A percentile compares a stretch with the other conserved stretches of the same genome.
Conservation (phyloP, 768 basidiomycete genomes). For the Coprinopsis cinerea region DNA sequence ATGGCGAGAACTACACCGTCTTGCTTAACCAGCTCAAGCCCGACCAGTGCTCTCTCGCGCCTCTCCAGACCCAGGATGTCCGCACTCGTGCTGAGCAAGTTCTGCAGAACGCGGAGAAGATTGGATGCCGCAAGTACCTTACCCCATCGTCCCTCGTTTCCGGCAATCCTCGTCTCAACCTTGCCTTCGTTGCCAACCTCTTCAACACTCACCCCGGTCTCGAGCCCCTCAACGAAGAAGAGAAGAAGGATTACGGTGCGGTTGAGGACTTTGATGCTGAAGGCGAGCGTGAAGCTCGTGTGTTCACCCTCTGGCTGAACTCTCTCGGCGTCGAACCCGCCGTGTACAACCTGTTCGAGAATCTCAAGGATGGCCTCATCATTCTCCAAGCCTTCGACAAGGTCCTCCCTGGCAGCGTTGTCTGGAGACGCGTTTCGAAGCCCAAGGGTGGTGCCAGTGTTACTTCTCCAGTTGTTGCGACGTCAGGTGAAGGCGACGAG, state of each 20-base stretch:
- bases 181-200: conserved; percentile 96
- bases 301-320: conserved; percentile 98
- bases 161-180: conserved; percentile 95
- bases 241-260: conserved; percentile 82
- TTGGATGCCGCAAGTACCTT: conserved; percentile 94
- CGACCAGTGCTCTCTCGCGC: conserved; percentile 84
- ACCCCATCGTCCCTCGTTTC: conserved; percentile 86
- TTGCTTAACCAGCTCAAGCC: conserved; percentile 95
- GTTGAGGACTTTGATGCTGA: conserved; percentile 99
- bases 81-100: conserved; percentile 89
- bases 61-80: conserved; percentile 80
- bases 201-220: conserved; percentile 98
- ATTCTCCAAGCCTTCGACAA: conserved; percentile 98
- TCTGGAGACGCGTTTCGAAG: conserved; percentile 95
- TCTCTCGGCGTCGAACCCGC: conserved; percentile 94
- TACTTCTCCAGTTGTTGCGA: conserved; percentile 12
- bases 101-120: conserved; percentile 87
- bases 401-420: conserved; percentile 84
- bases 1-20: conserved; percentile 96
- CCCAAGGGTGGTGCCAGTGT: conserved; percentile 61
- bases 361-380: conserved; percentile 85
- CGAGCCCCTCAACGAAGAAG: conserved; percentile 89
- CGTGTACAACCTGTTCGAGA: conserved; percentile 95
- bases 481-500: conserved; percentile 52
- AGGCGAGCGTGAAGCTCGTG: conserved; percentile 96